These are phyloP conservation scores for Penicillium subrubescens DNA, from an alignment of 495 filamentous ascomycete species.

Conservation along the genomic window DNA sequence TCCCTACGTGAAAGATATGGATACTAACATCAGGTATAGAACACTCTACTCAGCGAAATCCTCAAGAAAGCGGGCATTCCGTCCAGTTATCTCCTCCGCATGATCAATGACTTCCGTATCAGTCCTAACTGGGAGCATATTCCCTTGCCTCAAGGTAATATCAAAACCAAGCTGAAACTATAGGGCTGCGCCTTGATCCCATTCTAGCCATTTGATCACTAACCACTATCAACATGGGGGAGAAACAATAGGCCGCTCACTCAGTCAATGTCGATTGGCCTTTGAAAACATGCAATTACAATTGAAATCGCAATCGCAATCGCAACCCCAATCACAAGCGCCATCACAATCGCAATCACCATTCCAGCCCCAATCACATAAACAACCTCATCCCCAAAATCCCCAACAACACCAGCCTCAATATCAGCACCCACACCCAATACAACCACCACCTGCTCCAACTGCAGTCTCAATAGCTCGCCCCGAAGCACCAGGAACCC, in stretches of 20 bases:
- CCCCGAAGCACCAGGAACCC: slow-evolving; percentile 22
- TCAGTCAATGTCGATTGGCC: slow-evolving; percentile 46
- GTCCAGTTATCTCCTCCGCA: slow-evolving; percentile 48
- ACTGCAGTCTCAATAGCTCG: slow-evolving; percentile 18
- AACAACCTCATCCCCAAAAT: background rate
- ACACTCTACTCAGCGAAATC: slow-evolving; percentile 61
- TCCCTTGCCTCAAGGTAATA: slow-evolving; percentile 55
- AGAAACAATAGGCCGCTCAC: slow-evolving; percentile 39
- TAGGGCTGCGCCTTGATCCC: background rate
- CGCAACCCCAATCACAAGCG: slow-evolving; percentile 18
- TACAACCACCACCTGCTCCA: slow-evolving; percentile 1
- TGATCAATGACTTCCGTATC: slow-evolving; percentile 53
- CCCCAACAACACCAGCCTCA: background rate
- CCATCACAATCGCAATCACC: slow-evolving; percentile 23
- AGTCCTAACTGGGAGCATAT: slow-evolving; percentile 59
- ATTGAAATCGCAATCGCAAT: slow-evolving; percentile 20
- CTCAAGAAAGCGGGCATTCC: slow-evolving; percentile 58
- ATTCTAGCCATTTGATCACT: background rate
- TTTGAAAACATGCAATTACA: slow-evolving; percentile 41
- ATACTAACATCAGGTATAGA: slow-evolving; percentile 31
- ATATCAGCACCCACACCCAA: slow-evolving; percentile 6
- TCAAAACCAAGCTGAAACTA: background rate
- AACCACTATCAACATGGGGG: background rate
- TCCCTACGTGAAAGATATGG: background rate
- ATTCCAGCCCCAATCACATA: background rate